These are phyloP conservation scores for Sclerotinia trifoliorum DNA, from an alignment of 2,329 filamentous ascomycete species.

Conservation along the genomic window DNA sequence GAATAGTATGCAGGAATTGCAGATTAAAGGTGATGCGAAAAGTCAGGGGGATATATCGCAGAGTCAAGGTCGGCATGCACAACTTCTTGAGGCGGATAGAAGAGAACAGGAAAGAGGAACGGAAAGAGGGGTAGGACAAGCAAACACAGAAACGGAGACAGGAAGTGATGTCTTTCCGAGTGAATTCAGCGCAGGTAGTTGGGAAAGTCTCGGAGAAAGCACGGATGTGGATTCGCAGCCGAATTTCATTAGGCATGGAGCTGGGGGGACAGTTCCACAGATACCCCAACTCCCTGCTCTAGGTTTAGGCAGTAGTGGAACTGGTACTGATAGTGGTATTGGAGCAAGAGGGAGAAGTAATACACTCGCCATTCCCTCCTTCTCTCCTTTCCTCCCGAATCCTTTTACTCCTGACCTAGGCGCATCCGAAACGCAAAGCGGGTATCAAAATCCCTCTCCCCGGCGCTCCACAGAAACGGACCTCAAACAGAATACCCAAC, in stretches of 20 bases:
- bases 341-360: neutral
- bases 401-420: neutral
- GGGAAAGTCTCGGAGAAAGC: constrained; percentile 13
- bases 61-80: constrained; percentile 10
- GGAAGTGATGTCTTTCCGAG: constrained; percentile 9
- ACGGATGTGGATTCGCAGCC: constrained; percentile 19
- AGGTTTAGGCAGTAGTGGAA: neutral
- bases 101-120: neutral
- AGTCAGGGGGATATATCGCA: neutral
- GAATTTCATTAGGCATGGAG: constrained; percentile 20
- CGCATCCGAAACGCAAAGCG: neutral
- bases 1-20: constrained; percentile 25
- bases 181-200: constrained; percentile 15
- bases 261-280: neutral
- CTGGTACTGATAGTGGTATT: neutral
- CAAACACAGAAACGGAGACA: neutral
- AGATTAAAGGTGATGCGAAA: neutral
- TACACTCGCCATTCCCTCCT: constrained; percentile 5
- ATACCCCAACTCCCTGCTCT: neutral
- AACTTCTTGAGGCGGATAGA: constrained; percentile 21
- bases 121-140: constrained; percentile 2
- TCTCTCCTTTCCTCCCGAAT: neutral
- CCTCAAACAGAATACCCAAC: constrained; percentile 15
- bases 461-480: constrained; percentile 26
- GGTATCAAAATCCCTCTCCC: neutral